Evolutionary conservation across 179 eudicot species (phyloP), one percentile per base, ranked within the genome.

Genomic region (Spergularia azorica): DNA sequence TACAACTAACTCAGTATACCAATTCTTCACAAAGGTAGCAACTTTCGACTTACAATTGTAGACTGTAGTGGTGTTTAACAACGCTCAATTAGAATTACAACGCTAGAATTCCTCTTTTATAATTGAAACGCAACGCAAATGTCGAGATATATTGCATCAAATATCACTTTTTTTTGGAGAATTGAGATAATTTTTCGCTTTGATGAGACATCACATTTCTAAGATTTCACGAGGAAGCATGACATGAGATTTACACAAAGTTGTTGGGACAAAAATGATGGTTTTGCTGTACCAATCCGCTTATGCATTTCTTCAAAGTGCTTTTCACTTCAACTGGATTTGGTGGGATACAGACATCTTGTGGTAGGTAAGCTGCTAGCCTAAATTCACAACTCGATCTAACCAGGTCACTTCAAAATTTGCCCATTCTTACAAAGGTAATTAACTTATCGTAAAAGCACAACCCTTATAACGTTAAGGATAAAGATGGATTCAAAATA

Each of bases 351-450:
- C 16, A 10, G 61, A 38, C 11, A 50, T 13, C 6, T 3, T 8
- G 46, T 67, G 10, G 72, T 66, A 55, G 78, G 78, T 75, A 18
- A 52, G 41, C 17, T 61, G 67, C 14, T 18, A 8, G 6, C 16
- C 9, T 43, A 8, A 17, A 12, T 18, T 12, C 5, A 12, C 68
- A 38, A 64, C 9, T 36, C 46, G 32, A 26, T 32, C 6, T 43
- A 43, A 43, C 43, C 32, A 9, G 9, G 6, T 26, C 41, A 9
- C 12, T 26, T 32, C 41, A 62, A 21, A 9, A 0, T 62, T 62
- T 26, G 2, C 11, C 6, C 3, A 8, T 62, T 32, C 66, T 21
- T 66, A 4, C 48, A 4, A 7, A 43, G 8, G 5, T 3, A 3
- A 5, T 43, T 7, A 3, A 10, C 58, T 14, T 7, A 12, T 3